Percentiles rank a stretch among this genome's conserved stretches.
These are phyloP conservation scores for Dendrocalamus sinicus DNA, from an alignment of 176 grass and related monocot species.

Conservation along the genomic window DNA sequence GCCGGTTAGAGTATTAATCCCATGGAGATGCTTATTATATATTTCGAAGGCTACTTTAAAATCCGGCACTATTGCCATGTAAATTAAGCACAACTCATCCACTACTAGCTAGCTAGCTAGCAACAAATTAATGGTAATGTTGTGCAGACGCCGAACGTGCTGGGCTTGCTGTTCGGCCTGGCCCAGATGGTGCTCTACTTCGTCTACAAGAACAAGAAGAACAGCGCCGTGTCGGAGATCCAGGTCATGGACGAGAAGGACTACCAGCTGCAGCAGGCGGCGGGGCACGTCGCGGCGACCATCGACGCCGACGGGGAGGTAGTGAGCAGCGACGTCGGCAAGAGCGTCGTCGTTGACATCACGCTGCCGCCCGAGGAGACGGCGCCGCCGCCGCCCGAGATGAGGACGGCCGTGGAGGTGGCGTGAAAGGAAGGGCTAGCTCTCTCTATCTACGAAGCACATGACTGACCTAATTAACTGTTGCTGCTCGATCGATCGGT, in stretches of 20 bases:
- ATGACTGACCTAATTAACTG: slow-evolving; percentile 20
- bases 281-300: background rate
- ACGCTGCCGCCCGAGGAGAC: slow-evolving; percentile 23
- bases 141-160: slow-evolving; percentile 77
- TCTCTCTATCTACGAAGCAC: background rate
- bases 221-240: slow-evolving; percentile 55
- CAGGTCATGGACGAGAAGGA: slow-evolving; percentile 29
- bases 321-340: background rate
- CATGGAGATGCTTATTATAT: background rate
- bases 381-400: background rate
- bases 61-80: background rate
- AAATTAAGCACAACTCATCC: background rate
- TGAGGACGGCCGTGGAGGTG: slow-evolving; percentile 39
- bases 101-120: background rate
- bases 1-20: background rate
- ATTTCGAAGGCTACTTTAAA: background rate
- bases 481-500: background rate
- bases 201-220: slow-evolving; percentile 70
- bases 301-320: background rate
- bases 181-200: slow-evolving; percentile 78
- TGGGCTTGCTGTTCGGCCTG: slow-evolving; percentile 75
- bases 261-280: slow-evolving; percentile 22
- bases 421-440: background rate
- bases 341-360: slow-evolving; percentile 39
- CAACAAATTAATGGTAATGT: background rate